phyloP scores from a whole-genome alignment of 192 early-diverging fungal species.

The Backusella luteola region DNA sequence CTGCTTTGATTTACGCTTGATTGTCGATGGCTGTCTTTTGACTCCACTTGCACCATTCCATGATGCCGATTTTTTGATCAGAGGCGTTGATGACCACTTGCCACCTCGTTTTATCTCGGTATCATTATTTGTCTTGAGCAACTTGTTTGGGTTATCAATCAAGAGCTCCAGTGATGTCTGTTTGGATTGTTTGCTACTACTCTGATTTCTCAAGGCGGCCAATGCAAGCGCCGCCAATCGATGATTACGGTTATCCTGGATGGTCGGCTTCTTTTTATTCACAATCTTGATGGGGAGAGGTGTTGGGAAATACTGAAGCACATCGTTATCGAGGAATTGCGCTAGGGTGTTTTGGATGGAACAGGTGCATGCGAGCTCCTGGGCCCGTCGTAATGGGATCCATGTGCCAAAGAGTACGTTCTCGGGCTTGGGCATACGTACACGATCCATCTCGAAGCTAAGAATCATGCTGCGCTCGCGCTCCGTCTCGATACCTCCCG shows the following conservation, averaged over 20 bases:
- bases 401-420: conserved; percentile 86
- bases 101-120: neutral
- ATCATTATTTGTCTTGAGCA: neutral
- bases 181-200: neutral
- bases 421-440: conserved; percentile 69
- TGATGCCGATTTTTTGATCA: neutral
- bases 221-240: neutral
- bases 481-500: conserved; percentile 87
- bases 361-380: conserved; percentile 79
- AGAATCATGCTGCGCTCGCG: conserved; percentile 84
- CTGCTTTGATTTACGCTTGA: conserved; percentile 5
- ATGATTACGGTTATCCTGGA: neutral
- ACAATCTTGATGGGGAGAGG: conserved; percentile 48
- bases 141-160: neutral
- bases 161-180: neutral
- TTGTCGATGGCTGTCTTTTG: neutral
- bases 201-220: neutral
- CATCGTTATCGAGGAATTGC: conserved; percentile 75
- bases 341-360: conserved; percentile 75
- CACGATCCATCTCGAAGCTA: conserved; percentile 80
- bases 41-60: neutral
- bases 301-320: conserved; percentile 63
- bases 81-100: neutral
- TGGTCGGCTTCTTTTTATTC: neutral
- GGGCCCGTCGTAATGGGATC: conserved; percentile 86